A percentile compares a stretch with the other conserved stretches of the same genome.
These are phyloP conservation scores for Geotrichum citri-aurantii DNA, from an alignment of 1,139 yeast species.

Conservation along the genomic window DNA sequence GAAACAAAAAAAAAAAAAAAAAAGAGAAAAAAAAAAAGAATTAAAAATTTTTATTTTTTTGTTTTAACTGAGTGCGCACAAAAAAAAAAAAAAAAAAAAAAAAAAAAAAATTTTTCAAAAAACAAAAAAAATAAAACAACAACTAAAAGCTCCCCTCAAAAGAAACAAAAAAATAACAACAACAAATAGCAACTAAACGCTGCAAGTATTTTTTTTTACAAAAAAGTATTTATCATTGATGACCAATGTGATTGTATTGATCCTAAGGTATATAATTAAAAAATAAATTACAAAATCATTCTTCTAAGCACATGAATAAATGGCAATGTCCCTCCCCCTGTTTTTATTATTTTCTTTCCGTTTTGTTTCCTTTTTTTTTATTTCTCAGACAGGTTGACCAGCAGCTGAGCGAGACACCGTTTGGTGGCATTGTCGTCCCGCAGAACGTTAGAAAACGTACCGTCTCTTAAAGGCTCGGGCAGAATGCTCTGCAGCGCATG, in stretches of 20 bases:
- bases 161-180: neutral
- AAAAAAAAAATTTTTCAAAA: neutral
- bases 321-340: no score
- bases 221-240: neutral
- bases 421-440: slow-evolving; percentile 87
- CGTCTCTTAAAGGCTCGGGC: slow-evolving; percentile 85
- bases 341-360: no score
- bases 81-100: neutral
- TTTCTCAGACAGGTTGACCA: slow-evolving; percentile 55
- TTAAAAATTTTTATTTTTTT: neutral
- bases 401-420: slow-evolving; percentile 76
- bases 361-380: slow-evolving; percentile 11
- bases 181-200: neutral
- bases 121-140: neutral
- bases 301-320: neutral
- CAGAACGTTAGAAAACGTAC: slow-evolving; percentile 74
- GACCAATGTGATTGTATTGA: neutral
- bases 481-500: slow-evolving; percentile 77
- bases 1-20: slow-evolving; percentile 4
- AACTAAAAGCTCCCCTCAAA: neutral
- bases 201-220: neutral
- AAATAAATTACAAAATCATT: neutral
- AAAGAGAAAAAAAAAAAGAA: neutral
- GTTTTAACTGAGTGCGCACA: neutral
- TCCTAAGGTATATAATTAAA: neutral